Evolutionary conservation across 192 early-diverging fungal species (phyloP), one percentile per base, ranked within the genome.

Genomic region (Coemansia reversa): DNA sequence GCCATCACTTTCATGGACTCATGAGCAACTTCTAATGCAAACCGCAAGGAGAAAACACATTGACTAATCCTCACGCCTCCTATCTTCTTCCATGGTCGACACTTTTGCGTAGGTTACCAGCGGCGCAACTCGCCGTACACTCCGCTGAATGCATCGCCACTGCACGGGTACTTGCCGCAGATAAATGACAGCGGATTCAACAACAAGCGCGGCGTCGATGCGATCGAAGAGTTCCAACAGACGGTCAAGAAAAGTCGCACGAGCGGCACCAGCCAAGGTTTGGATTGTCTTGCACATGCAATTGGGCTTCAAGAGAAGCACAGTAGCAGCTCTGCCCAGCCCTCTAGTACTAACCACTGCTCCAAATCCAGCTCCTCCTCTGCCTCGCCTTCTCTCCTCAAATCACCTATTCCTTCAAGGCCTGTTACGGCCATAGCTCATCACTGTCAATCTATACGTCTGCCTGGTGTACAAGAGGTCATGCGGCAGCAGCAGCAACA

Each of bases 281-380:
- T 81, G 79, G 73, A 81, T 75, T 81, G 79, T 75, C 74, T 81
- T 69, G 79, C 79, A 75, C 74, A 62, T 75, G 79, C 79, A 52
- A 61, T 75, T 67, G 79, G 74, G 58, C 66, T 81, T 24, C 74
- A 50, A 65, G 79, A 81, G 70, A 71, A 69, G 63, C 70, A 73
- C 53, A 45, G 63, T 66, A 63, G 73, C 65, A 51, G 62, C 30
- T 52, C 65, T 28, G 58, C 68, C 32, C 60, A 39, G 20, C 51
- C 69, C 61, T 50, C 76, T 32, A 62, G 20, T 54, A 51, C 47
- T 59, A 58, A 54, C 62, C 55, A 60, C 68, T 28, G 49, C 57
- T 32, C 55, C 58, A 51, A 55, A 61, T 57, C 55, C 68, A 30
- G 33, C 58, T 61, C 61, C 68, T 58, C 62, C 68, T 32, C 60